Evolutionary conservation across 2,329 filamentous ascomycete genomes (phyloP), one percentile per base, ranked within the genome.

Genomic region (Ophiostoma angusticollis): DNA sequence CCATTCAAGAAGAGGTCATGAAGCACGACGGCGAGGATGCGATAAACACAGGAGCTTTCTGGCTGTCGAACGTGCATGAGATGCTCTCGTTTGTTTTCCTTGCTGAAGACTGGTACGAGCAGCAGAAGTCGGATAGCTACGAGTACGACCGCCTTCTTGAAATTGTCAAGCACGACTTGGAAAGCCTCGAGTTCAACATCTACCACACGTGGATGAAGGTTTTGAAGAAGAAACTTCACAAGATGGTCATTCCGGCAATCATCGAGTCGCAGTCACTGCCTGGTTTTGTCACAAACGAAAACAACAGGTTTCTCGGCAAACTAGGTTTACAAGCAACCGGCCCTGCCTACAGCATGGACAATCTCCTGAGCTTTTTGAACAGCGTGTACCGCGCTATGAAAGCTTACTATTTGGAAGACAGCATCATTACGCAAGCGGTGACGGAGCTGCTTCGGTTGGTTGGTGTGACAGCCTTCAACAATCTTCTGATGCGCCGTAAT

Each of bases 171-270:
- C 91, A 98, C 58, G 91, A 98, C 58, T 69, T 98, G 37, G 91
- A 98, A 66, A 94, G 84, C 61, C 70, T 98, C 47, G 91, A 98
- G 64, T 98, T 98, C 70, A 98, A 98, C 68, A 98, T 98, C 53
- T 98, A 98, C 63, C 91, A 98, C 64, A 98, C 91, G 19, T 98
- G 91, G 91, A 98, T 98, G 91, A 98, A 98, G 71, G 84, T 95
- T 41, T 67, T 98, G 55, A 98, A 98, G 74, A 95, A 95, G 77
- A 94, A 93, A 67, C 72, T 98, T 47, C 85, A 93, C 54, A 96
- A 96, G 74, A 98, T 98, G 91, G 93, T 98, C 54, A 93, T 98
- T 38, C 91, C 91, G 1, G 91, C 91, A 40, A 98, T 98, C 58
- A 98, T 98, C 54, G 91, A 98, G 61, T 96, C 89, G 34, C 91